These are phyloP conservation scores for Tripterygium wilfordii DNA, from an alignment of 177 flowering plant genomes.

Conservation along the genomic window DNA sequence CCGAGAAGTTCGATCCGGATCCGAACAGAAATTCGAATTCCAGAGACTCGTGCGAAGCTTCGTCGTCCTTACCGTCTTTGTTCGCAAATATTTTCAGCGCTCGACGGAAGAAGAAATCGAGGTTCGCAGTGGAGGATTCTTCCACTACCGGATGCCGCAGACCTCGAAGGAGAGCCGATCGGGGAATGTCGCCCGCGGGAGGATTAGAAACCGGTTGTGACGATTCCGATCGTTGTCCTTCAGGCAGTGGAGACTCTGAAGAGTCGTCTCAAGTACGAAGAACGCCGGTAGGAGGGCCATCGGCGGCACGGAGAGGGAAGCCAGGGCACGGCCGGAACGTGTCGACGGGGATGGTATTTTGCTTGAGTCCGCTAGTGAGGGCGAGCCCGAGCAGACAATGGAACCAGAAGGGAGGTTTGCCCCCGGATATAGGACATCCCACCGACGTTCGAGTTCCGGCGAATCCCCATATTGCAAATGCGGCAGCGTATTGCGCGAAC, in stretches of 20 bases:
- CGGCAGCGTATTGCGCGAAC: conserved; percentile 61
- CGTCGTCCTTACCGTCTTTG: conserved; percentile 39
- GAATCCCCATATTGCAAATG: conserved; percentile 40
- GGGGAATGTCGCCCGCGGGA: conserved; percentile 76
- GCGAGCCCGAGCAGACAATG: conserved; percentile 59
- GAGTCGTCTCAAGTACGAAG: conserved; percentile 30
- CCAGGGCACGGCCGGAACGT: conserved; percentile 19
- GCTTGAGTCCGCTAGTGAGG: conserved; percentile 84
- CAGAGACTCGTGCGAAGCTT: conserved; percentile 9
- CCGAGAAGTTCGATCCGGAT: conserved; percentile 19
- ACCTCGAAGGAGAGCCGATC: conserved; percentile 19
- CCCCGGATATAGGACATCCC: conserved; percentile 30
- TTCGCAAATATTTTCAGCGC: conserved; percentile 30
- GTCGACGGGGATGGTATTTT: conserved; percentile 49
- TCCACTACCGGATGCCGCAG: conserved; percentile 14
- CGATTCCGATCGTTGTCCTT: conserved; percentile 22
- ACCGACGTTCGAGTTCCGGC: conserved; percentile 45
- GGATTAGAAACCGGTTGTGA: conserved; percentile 16
- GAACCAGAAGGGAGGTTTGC: conserved; percentile 34
- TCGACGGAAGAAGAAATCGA: conserved; percentile 32
- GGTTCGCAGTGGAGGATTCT: conserved; percentile 7
- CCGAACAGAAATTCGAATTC: neutral
- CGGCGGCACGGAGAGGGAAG: conserved; percentile 16
- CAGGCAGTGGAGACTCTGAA: conserved; percentile 40
- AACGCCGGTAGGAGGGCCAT: conserved; percentile 20